Evolutionary conservation across 768 basidiomycete species (phyloP).

Genomic region (Mycena vitilis): DNA sequence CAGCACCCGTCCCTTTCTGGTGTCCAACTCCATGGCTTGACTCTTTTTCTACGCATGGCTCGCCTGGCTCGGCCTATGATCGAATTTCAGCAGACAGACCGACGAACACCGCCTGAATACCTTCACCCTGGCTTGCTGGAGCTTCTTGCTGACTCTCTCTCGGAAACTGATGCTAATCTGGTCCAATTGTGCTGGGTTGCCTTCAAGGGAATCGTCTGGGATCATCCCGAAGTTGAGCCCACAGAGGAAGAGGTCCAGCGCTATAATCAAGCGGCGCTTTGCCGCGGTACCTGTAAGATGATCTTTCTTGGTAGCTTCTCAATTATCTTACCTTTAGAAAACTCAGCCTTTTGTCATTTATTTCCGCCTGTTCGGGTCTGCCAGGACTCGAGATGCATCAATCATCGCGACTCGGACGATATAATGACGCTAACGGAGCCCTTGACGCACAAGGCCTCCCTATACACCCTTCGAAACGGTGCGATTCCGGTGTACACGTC

Average conservation of each 20-base stretch:
- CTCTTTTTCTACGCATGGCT: not conserved
- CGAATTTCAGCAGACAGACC: not conserved
- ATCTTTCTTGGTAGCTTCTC: no score
- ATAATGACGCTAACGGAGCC: constrained; percentile 12
- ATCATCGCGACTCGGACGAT: constrained; percentile 10
- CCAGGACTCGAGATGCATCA: not conserved
- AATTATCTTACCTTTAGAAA: no score
- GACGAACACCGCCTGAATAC: not conserved
- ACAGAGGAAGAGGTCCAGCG: not conserved
- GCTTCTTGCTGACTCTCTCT: not conserved
- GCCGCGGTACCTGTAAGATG: not conserved
- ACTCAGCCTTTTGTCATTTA: not conserved
- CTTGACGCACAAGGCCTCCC: constrained; percentile 34
- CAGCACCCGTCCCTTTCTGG: no score
- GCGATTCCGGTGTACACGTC: constrained; percentile 40
- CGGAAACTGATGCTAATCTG: not conserved
- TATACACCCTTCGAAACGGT: constrained; percentile 39
- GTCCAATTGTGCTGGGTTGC: constrained; percentile 1
- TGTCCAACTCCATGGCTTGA: not conserved
- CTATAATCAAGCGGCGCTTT: not conserved
- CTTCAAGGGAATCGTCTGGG: not conserved
- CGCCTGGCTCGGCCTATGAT: not conserved
- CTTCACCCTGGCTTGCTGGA: not conserved
- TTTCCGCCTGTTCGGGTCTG: constrained; percentile 6
- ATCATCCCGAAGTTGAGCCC: not conserved